phyloP scores from a whole-genome alignment of 2,329 filamentous ascomycete genomes.

The Endoconidiophora laricicola region DNA sequence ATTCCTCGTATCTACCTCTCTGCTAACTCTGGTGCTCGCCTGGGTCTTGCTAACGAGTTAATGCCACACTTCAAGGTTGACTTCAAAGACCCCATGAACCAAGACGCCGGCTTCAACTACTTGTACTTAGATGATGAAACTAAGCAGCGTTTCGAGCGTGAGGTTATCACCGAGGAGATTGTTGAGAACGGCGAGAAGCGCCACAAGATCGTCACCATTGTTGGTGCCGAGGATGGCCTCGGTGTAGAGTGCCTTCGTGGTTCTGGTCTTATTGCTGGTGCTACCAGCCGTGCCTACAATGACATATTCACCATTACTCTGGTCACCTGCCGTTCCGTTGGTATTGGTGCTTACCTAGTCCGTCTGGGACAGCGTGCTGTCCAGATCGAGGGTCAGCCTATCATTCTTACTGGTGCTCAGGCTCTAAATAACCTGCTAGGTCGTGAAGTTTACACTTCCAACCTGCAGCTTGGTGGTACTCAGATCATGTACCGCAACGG shows the following conservation, averaged over 20 bases:
- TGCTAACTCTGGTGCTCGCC: constrained; percentile 94
- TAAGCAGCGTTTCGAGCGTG: constrained; percentile 71
- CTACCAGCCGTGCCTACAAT: constrained; percentile 90
- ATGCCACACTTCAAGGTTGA: constrained; percentile 95
- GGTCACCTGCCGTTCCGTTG: constrained; percentile 94
- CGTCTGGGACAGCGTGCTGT: constrained; percentile 96
- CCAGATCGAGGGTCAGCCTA: constrained; percentile 96
- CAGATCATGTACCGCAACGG: constrained; percentile 99
- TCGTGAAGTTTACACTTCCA: constrained; percentile 96
- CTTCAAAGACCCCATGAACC: constrained; percentile 73
- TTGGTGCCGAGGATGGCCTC: constrained; percentile 87
- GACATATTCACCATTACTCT: constrained; percentile 98
- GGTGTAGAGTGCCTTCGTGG: constrained; percentile 95
- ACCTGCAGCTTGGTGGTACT: constrained; percentile 97
- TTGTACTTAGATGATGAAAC: constrained; percentile 78
- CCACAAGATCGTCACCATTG: constrained; percentile 83
- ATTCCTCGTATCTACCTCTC: constrained; percentile 96
- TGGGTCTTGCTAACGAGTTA: constrained; percentile 90
- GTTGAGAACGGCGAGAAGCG: constrained; percentile 75
- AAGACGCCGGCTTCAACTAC: constrained; percentile 88
- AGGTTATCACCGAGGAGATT: constrained; percentile 63
- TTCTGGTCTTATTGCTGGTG: constrained; percentile 94
- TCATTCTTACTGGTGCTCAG: constrained; percentile 92
- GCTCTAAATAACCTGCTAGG: constrained; percentile 97
- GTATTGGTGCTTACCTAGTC: constrained; percentile 97